Conservation (phyloP, 169 alveolate genomes). For the Plasmodium fragile region DNA sequence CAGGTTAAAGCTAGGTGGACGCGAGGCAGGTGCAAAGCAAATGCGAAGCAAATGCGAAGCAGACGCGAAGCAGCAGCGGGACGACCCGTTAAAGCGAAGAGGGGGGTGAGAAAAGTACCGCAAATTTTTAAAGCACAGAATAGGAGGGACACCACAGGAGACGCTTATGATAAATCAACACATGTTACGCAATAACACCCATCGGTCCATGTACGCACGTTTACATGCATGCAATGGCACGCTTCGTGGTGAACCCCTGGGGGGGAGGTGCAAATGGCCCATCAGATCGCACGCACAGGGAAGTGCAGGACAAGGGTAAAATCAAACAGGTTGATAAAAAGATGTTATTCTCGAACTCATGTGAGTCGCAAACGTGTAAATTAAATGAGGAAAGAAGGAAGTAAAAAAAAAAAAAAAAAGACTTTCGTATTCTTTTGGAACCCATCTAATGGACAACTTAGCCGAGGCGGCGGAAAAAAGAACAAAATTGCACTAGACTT, state of each 20-base stretch:
- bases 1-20: neutral
- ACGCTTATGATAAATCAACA: neutral
- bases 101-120: neutral
- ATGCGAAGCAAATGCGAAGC: too few relatives aligned
- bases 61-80: neutral
- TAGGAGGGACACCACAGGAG: neutral
- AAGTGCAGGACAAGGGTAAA: neutral
- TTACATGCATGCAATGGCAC: neutral
- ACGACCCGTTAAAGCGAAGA: neutral
- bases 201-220: neutral
- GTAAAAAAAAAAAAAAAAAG: neutral
- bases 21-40: too few relatives aligned
- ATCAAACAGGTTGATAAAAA: neutral
- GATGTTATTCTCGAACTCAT: neutral
- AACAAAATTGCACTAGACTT: neutral
- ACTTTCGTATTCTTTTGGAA: neutral
- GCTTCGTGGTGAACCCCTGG: neutral
- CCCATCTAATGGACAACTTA: neutral
- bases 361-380: neutral
- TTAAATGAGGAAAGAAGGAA: neutral
- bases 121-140: neutral
- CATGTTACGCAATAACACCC: neutral
- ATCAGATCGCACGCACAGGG: neutral
- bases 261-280: neutral
- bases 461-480: neutral